Evolutionary conservation across 192 early-diverging fungal species (phyloP).

Genomic region (Linnemannia hyalina): DNA sequence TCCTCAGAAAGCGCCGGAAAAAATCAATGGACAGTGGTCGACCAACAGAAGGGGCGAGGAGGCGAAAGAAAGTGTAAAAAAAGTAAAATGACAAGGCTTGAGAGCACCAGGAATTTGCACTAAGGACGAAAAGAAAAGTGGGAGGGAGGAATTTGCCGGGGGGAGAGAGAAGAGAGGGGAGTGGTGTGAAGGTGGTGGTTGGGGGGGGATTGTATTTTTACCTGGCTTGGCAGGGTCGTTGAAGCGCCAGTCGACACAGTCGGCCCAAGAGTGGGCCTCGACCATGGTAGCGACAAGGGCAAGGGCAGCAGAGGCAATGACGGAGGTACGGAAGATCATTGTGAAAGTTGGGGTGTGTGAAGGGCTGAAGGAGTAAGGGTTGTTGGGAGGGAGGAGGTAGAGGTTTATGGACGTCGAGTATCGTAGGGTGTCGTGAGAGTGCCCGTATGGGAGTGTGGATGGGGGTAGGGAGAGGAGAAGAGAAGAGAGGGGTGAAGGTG

Average conservation of each 20-base stretch:
- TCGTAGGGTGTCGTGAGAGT: background rate
- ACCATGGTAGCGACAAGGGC: slow-evolving; percentile 36
- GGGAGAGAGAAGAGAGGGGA: background rate
- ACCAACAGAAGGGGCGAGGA: background rate
- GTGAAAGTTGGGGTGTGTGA: slow-evolving; percentile 1
- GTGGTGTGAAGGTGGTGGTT: background rate
- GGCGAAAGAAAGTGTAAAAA: background rate
- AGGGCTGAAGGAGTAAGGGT: background rate
- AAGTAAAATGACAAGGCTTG: background rate
- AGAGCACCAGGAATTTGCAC: background rate
- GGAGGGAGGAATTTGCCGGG: background rate
- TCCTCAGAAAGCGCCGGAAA: background rate
- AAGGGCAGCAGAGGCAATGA: slow-evolving; percentile 35
- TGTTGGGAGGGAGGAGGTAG: background rate
- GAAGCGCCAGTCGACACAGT: slow-evolving; percentile 54
- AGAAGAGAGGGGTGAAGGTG: background rate
- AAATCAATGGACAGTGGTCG: background rate
- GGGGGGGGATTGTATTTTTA: slow-evolving; percentile 1
- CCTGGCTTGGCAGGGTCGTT: slow-evolving; percentile 38
- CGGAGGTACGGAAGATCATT: slow-evolving; percentile 33
- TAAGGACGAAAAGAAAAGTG: background rate
- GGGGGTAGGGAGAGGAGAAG: background rate
- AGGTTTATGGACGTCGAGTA: background rate
- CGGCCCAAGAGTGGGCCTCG: slow-evolving; percentile 52
- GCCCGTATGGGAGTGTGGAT: background rate